Evolutionary conservation across 306 rosid species (phyloP), one percentile per base, ranked within the genome.

Genomic region (Casuarina glauca): DNA sequence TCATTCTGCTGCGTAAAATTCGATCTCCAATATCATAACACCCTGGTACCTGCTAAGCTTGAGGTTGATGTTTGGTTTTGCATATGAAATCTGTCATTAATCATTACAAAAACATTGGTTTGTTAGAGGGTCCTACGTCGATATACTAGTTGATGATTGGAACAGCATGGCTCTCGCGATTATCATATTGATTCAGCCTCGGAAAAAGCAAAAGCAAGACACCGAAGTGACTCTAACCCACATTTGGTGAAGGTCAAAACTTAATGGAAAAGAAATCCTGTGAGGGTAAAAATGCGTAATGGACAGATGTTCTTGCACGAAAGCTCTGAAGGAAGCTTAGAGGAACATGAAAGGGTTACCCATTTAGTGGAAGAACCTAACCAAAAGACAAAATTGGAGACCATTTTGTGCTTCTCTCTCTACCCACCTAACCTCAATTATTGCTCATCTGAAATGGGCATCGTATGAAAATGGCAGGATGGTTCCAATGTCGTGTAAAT

Each of bases 81-180:
- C 41, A 9, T 38, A 50, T 69, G 38, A 44, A 69, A 53, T 39
- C 15, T 17, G 43, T 41, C 71, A 66, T 15, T n/a, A 66, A 66
- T 66, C 50, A 66, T 45, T 36, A 9, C 39, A 32, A 46, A 19
- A 2, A 43, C 11, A 57, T 46, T 17, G 41, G 61, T 54, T 68
- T 74, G 63, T 66, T 78, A 32, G 50, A n/a, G 58, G 78, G 70
- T 19, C 74, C 39, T 51, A 64, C 60, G 6, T 68, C 12, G 49
- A 35, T n/a, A 10, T 38, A 26, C 20, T 41, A 49, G 42, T 12
- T 8, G 16, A 61, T 38, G 51, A 70, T 70, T 70, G 63, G 41
- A 66, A 64, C 74, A 41, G 4, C 78, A 12, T 11, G 16, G 5
- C 57, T 70, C 67, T 39, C 75, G 51, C 57, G 67, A 62, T 70